A percentile compares a stretch with the other conserved stretches of the same genome.
phyloP scores from a whole-genome alignment of 768 basidiomycete species.

The Trichaptum fuscoviolaceum region DNA sequence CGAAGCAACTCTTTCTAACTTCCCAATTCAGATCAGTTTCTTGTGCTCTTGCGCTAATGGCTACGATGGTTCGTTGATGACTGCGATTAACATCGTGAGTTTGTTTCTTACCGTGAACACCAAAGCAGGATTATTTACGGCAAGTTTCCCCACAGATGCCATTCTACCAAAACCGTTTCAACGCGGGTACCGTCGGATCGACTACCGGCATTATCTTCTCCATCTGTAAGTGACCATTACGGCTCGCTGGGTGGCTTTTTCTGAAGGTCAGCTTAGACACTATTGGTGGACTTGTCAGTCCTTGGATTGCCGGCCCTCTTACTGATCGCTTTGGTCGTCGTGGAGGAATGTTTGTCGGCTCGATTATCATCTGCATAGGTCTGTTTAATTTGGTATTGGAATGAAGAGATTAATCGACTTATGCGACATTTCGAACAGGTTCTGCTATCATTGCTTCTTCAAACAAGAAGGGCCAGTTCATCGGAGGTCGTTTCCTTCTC shows the following conservation, averaged over 20 bases:
- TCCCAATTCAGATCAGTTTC: slow-evolving; percentile 13
- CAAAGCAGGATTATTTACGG: neutral
- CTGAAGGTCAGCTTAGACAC: slow-evolving; percentile 14
- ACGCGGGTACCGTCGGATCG: slow-evolving; percentile 16
- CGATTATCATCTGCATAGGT: slow-evolving; percentile 14
- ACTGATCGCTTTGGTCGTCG: slow-evolving; percentile 27
- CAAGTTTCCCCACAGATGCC: slow-evolving; percentile 13
- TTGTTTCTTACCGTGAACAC: slow-evolving; percentile 3
- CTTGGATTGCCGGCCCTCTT: slow-evolving; percentile 25
- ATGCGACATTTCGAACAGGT: slow-evolving; percentile 25
- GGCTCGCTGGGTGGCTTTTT: neutral
- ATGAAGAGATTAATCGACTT: neutral
- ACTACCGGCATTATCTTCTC: slow-evolving; percentile 23
- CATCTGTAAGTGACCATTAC: slow-evolving; percentile 13
- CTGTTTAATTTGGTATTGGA: neutral
- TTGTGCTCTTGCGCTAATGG: slow-evolving; percentile 24
- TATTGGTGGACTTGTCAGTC: slow-evolving; percentile 23
- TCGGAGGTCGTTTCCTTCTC: slow-evolving; percentile 47
- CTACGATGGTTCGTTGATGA: slow-evolving; percentile 21
- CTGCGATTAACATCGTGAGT: slow-evolving; percentile 13
- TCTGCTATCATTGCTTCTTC: slow-evolving; percentile 42
- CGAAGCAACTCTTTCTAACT: neutral
- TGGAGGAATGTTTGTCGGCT: slow-evolving; percentile 26
- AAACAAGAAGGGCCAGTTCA: slow-evolving; percentile 39
- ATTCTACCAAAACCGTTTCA: slow-evolving; percentile 18